These are phyloP conservation scores for Geranomyces michiganensis DNA, from an alignment of 192 early-diverging fungal species.

Conservation along the genomic window DNA sequence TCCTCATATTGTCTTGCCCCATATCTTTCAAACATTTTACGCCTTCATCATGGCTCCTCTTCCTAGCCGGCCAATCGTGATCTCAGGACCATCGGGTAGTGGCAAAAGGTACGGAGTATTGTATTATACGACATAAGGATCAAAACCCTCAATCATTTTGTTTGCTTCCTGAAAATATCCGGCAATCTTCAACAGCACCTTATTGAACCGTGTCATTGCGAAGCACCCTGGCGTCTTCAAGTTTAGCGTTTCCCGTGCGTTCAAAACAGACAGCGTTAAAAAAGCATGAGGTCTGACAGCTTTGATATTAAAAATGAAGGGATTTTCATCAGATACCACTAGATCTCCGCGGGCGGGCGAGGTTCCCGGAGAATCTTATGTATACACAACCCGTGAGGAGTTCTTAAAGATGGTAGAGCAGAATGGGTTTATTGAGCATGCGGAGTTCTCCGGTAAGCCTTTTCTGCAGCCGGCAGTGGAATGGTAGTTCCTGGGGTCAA, in stretches of 20 bases:
- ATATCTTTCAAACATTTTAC: too few species aligned
- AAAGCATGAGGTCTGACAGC: not conserved
- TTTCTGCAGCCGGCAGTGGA: too few species aligned
- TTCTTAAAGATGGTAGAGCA: slow-evolving; percentile 35
- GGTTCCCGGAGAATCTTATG: slow-evolving; percentile 41
- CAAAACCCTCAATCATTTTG: not conserved
- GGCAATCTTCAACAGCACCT: slow-evolving; percentile 8
- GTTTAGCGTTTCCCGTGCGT: slow-evolving; percentile 78
- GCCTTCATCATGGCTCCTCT: not conserved
- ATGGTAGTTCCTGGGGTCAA: too few species aligned
- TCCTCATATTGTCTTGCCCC: too few species aligned
- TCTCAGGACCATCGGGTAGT: slow-evolving; percentile 31
- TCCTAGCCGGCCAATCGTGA: slow-evolving; percentile 19
- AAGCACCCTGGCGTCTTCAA: slow-evolving; percentile 85
- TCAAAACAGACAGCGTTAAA: slow-evolving; percentile 1
- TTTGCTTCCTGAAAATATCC: not conserved
- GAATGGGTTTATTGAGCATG: slow-evolving; percentile 43
- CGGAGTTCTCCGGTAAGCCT: slow-evolving; percentile 35
- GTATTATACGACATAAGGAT: not conserved
- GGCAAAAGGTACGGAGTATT: slow-evolving; percentile 23
- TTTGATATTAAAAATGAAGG: not conserved
- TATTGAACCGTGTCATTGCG: slow-evolving; percentile 50
- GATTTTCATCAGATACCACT: slow-evolving; percentile 43
- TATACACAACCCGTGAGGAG: slow-evolving; percentile 38
- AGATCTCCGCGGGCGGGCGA: slow-evolving; percentile 48